A percentile compares a stretch with the other conserved stretches of the same genome.
Conservation (phyloP, 768 basidiomycete species). For the Lactarius sanguifluus region DNA sequence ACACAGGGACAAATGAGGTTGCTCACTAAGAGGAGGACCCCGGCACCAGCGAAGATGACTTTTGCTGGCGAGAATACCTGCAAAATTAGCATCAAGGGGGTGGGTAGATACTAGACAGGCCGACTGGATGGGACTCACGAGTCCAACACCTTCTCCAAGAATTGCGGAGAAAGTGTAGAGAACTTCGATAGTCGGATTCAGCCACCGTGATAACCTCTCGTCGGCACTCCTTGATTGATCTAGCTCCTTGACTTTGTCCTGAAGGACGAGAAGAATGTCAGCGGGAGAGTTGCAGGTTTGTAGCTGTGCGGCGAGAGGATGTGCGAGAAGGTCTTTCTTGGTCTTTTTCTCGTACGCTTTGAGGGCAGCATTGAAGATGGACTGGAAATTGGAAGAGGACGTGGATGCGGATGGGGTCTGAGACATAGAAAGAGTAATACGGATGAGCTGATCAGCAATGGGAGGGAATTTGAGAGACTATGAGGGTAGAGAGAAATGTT, state of each 20-base stretch:
- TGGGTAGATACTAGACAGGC: neutral
- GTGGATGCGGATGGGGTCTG: neutral
- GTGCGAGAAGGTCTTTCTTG: neutral
- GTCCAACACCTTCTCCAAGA: neutral
- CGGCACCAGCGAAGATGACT: neutral
- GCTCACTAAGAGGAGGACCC: neutral
- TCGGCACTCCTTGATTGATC: neutral
- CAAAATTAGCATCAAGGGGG: neutral
- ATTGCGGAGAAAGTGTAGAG: neutral
- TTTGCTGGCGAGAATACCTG: neutral
- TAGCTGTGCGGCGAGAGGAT: neutral
- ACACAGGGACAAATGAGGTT: neutral
- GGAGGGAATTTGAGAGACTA: neutral
- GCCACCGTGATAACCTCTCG: neutral
- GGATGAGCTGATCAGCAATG: neutral
- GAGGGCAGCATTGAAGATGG: neutral
- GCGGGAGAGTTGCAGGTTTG: neutral
- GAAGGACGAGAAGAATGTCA: neutral
- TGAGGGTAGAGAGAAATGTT: no score
- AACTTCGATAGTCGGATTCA: neutral
- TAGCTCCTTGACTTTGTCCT: neutral
- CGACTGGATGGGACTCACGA: neutral
- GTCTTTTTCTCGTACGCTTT: slow-evolving; percentile 2
- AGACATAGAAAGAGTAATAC: neutral
- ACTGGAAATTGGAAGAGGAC: neutral